Conservation (phyloP, 306 rosid species). For the Corylus heterophylla region DNA sequence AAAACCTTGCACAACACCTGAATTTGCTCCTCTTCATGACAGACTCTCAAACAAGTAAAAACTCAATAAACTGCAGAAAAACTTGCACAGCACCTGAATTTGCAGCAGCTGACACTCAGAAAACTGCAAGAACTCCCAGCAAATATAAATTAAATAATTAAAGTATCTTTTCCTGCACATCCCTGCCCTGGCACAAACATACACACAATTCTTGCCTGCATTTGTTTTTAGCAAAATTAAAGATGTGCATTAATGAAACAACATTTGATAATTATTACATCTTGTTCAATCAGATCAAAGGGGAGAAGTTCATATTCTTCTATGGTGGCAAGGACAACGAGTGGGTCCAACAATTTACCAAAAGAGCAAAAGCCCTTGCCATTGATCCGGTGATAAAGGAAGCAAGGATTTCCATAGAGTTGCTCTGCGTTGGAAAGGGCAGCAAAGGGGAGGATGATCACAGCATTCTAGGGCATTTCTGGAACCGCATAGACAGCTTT, state of each 20-base stretch:
- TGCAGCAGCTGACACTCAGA: too few relatives aligned
- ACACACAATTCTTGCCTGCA: background rate
- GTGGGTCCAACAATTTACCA: conserved; percentile 60
- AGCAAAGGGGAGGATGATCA: conserved; percentile 32
- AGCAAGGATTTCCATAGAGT: conserved; percentile 42
- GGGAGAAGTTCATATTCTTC: conserved; percentile 54
- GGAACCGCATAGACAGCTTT: conserved; percentile 52
- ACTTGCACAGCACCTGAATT: too few relatives aligned
- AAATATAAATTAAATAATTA: too few relatives aligned
- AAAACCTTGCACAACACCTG: too few relatives aligned
- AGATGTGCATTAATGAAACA: background rate
- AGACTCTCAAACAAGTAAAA: too few relatives aligned
- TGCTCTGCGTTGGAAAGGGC: conserved; percentile 43
- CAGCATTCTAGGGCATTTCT: conserved; percentile 33
- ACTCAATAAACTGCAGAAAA: too few relatives aligned
- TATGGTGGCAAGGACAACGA: conserved; percentile 61
- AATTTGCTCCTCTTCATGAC: too few relatives aligned
- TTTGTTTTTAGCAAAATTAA: background rate
- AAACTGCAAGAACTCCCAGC: too few relatives aligned
- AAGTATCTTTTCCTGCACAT: too few relatives aligned
- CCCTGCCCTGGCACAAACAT: too few relatives aligned
- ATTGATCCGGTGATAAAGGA: conserved; percentile 48
- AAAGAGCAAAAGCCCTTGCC: conserved; percentile 34
- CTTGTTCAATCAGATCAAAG: conserved; percentile 35
- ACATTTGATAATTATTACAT: background rate